Percentiles rank a stretch among this genome's conserved stretches.
These are phyloP conservation scores for Hypholoma sublateritium DNA, from an alignment of 768 basidiomycete genomes.

Conservation along the genomic window DNA sequence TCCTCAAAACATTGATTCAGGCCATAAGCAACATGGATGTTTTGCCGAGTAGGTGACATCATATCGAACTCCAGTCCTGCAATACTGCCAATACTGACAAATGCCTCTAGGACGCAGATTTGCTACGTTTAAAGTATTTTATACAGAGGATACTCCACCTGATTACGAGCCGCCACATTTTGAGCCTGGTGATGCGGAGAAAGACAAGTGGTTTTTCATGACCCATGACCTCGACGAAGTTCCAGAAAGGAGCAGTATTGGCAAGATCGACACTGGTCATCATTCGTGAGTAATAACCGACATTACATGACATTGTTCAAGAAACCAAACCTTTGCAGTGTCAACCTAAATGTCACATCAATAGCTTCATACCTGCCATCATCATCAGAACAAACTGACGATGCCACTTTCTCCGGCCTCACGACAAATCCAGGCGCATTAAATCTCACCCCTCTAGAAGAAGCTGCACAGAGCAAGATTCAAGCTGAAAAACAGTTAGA, in stretches of 20 bases:
- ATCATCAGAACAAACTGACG: slow-evolving; percentile 50
- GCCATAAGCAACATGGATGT: slow-evolving; percentile 80
- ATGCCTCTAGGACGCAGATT: slow-evolving; percentile 63
- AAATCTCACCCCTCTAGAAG: slow-evolving; percentile 56
- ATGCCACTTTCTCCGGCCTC: slow-evolving; percentile 54
- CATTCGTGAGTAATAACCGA: slow-evolving; percentile 53
- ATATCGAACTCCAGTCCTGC: not conserved
- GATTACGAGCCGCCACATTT: slow-evolving; percentile 88
- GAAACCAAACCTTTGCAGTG: slow-evolving; percentile 34
- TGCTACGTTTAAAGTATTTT: slow-evolving; percentile 88
- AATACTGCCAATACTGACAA: not conserved
- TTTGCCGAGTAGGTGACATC: slow-evolving; percentile 60
- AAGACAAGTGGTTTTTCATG: slow-evolving; percentile 78
- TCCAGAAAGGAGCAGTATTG: slow-evolving; percentile 73
- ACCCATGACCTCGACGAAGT: slow-evolving; percentile 72
- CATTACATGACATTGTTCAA: not conserved
- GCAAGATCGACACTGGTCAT: slow-evolving; percentile 67
- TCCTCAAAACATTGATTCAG: slow-evolving; percentile 76
- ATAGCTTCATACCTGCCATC: slow-evolving; percentile 74
- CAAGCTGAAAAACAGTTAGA: slow-evolving; percentile 59
- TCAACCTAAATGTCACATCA: slow-evolving; percentile 71
- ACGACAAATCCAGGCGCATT: slow-evolving; percentile 31
- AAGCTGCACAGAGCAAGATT: slow-evolving; percentile 48
- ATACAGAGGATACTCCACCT: slow-evolving; percentile 73
- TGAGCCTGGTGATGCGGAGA: slow-evolving; percentile 65